Evolutionary conservation across 164 flowering plant species (phyloP).

Genomic region (Umbellularia californica): DNA sequence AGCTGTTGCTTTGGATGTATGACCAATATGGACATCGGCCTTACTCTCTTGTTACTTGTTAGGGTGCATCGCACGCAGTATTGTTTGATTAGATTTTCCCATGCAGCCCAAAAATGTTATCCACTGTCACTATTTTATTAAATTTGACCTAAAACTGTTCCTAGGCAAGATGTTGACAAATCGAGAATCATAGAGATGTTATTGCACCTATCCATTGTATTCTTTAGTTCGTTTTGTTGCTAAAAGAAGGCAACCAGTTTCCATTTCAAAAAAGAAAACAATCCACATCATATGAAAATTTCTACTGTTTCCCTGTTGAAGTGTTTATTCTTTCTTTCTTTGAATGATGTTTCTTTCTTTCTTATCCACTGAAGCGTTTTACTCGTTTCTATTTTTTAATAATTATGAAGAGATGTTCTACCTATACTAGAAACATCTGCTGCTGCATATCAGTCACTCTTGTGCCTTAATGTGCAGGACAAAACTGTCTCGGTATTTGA

Average conservation of each 20-base stretch:
- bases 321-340: too few species aligned
- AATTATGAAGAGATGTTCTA: too few species aligned
- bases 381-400: neutral
- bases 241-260: too few species aligned
- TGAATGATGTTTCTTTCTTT: too few species aligned
- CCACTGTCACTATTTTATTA: neutral
- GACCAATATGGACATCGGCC: neutral
- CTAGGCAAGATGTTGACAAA: neutral
- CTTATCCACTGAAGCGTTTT: neutral
- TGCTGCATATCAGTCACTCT: neutral
- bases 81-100: neutral
- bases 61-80: neutral
- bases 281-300: too few species aligned
- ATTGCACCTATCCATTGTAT: too few species aligned
- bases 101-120: neutral
- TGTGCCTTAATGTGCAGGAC: constrained; percentile 51
- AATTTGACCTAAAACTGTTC: neutral
- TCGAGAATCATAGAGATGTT: neutral
- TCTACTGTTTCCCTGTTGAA: too few species aligned
- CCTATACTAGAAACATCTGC: too few species aligned
- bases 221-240: too few species aligned
- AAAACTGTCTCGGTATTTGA: constrained; percentile 96
- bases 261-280: too few species aligned
- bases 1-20: neutral
- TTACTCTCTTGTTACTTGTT: too few species aligned